phyloP scores from a whole-genome alignment of 1,284 basidiomycete species.

The Dichomitus squalens region DNA sequence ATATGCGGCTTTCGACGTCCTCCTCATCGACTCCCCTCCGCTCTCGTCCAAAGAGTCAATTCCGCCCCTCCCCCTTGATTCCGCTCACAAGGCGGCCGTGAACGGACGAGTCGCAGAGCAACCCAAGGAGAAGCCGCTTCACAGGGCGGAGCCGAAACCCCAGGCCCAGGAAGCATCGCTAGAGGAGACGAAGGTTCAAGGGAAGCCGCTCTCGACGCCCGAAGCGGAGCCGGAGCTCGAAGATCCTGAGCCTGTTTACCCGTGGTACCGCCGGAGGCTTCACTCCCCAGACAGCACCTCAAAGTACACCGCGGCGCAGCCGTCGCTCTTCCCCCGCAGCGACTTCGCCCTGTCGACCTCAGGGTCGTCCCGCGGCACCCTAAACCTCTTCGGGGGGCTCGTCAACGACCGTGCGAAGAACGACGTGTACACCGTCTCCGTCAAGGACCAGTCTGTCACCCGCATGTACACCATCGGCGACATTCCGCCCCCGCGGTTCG shows the following conservation, averaged over 20 bases:
- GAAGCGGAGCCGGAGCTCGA: neutral
- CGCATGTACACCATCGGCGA: conserved; percentile 86
- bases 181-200: neutral
- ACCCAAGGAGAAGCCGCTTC: conserved; percentile 3
- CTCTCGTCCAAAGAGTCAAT: conserved; percentile 11
- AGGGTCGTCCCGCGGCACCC: conserved; percentile 76
- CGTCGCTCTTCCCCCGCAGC: conserved; percentile 86
- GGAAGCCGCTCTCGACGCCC: conserved; percentile 2
- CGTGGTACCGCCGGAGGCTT: conserved; percentile 20
- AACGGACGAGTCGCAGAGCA: neutral
- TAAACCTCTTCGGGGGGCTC: conserved; percentile 94
- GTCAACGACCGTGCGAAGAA: conserved; percentile 88
- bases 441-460: conserved; percentile 70
- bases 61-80: neutral
- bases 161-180: neutral
- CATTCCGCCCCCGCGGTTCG: conserved; percentile 85
- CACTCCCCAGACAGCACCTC: conserved; percentile 1
- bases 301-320: neutral
- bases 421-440: conserved; percentile 88
- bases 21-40: conserved; percentile 15
- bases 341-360: conserved; percentile 89
- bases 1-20: conserved; percentile 4
- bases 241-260: conserved; percentile 4
- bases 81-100: neutral
- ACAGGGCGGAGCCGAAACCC: neutral